Base-by-base conservation (phyloP, 441 rosid genomes). In the Kokia cookei region DNA sequence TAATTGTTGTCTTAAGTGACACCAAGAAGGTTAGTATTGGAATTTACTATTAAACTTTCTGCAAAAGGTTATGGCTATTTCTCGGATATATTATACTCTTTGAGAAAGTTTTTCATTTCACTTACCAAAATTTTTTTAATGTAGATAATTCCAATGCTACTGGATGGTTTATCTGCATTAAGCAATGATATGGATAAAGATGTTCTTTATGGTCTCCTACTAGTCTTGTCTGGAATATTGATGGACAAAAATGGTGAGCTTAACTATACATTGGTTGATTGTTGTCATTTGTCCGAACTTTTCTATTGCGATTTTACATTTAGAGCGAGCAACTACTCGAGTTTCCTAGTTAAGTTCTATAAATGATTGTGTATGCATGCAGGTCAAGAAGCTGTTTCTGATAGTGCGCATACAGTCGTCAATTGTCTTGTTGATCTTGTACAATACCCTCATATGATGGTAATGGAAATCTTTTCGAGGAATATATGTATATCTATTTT, bases 181-280 rank as follows among this genome's bases (percentile, higher is more conserved):
- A 82, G 87, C 80, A 57, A 77, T 78, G 89, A 89, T 82, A 22
- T n/a, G 47, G 84, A 89, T 72, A 86, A 86, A 83, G 93, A 91
- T 79, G 78, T 83, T 24, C 24, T 90, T 65, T 92, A 84, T 75
- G 79, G 89, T 80, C 88, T 91, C 37, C 85, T 96, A 75, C 86
- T 96, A 69, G 89, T 90, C 70, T 76, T 96, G 73, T 92, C 98
- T 75, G 97, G 93, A 75, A 86, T 88, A 47, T 78, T 95, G 79
- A 95, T 87, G 9, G 90, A 86, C 79, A 86, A 78, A 80, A 87
- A 73, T 75, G 89, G 97, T 93, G 82, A 77, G 83, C 64, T 40
- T 42, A n/a, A 66, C 45, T 42, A 19, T 53, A 19, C 61, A 32
- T 69, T 22, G 62, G 12, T 69, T 32, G 73, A 69, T 53, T 53